phyloP scores from a whole-genome alignment of 2,329 filamentous ascomycete species.

The Calcarisporium arbuscula region DNA sequence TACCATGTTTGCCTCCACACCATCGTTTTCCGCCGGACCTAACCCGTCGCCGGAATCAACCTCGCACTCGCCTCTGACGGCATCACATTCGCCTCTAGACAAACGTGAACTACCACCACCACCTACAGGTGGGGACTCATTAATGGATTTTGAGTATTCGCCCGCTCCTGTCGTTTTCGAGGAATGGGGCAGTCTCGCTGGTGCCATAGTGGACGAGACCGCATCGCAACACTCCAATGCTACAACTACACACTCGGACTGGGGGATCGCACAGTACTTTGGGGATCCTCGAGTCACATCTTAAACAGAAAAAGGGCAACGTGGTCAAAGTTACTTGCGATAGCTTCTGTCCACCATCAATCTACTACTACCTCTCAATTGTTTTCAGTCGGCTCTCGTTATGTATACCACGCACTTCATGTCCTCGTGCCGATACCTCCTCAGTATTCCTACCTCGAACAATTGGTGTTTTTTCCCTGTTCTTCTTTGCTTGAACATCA shows the following conservation, averaged over 20 bases:
- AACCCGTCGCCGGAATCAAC: constrained; percentile 26
- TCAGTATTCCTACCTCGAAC: background rate
- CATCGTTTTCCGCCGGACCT: constrained; percentile 16
- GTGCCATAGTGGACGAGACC: constrained; percentile 26
- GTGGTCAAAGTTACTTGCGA: no score
- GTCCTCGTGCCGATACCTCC: no score
- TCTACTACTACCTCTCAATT: constrained; percentile 10
- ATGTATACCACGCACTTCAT: no score
- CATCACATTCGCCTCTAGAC: constrained; percentile 26
- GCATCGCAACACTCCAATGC: constrained; percentile 16
- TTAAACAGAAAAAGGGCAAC: constrained; percentile 15
- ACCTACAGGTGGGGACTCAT: constrained; percentile 18
- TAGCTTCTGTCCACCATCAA: no score
- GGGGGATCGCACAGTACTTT: constrained; percentile 30
- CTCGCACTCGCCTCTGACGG: constrained; percentile 23
- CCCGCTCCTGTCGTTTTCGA: constrained; percentile 31
- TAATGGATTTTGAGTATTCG: constrained; percentile 40
- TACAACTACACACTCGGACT: constrained; percentile 13
- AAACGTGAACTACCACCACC: constrained; percentile 29
- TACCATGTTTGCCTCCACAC: constrained; percentile 19
- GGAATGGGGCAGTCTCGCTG: constrained; percentile 34
- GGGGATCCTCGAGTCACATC: constrained; percentile 25
- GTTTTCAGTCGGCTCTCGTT: no score
- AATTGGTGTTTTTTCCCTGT: background rate
- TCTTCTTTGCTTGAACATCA: no score